Evolutionary conservation across 2,329 filamentous ascomycete genomes (phyloP).

Genomic region (Pseudocercospora fuligena): DNA sequence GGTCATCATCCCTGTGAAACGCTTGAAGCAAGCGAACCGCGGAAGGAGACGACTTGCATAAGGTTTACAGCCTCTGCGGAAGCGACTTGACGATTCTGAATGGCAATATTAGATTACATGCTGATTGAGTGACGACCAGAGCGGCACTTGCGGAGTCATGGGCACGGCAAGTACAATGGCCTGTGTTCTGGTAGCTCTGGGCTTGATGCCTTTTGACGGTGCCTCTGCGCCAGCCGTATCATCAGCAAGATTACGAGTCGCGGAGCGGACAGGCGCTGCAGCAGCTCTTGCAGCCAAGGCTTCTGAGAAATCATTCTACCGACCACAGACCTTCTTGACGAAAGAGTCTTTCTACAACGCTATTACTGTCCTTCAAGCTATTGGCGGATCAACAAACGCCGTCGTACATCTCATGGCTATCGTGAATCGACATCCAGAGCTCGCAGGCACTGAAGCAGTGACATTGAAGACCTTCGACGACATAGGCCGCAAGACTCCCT

Average conservation of each 20-base stretch:
- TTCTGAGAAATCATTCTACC: slow-evolving; percentile 38
- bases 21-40: not conserved
- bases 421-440: slow-evolving; percentile 55
- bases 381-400: slow-evolving; percentile 52
- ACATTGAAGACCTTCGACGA: slow-evolving; percentile 54
- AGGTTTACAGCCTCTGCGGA: not conserved
- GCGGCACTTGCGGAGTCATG: slow-evolving; percentile 63
- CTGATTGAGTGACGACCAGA: not conserved
- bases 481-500: slow-evolving; percentile 53
- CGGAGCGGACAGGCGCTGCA: slow-evolving; percentile 58
- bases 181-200: slow-evolving; percentile 57
- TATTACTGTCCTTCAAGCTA: slow-evolving; percentile 51
- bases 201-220: slow-evolving; percentile 58
- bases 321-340: slow-evolving; percentile 52
- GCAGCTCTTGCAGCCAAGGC: slow-evolving; percentile 50
- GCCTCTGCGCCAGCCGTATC: slow-evolving; percentile 61
- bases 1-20: not conserved
- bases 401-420: slow-evolving; percentile 53
- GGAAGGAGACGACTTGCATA: not conserved
- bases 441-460: slow-evolving; percentile 48
- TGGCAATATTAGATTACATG: not conserved
- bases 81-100: not conserved
- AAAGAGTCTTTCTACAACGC: slow-evolving; percentile 56
- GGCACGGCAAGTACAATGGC: slow-evolving; percentile 64
- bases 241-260: slow-evolving; percentile 56